Percentiles rank a stretch among this genome's conserved stretches.
These are phyloP conservation scores for Chlorella sp. DNA, from an alignment of 139 green algal genomes.

Conservation along the genomic window DNA sequence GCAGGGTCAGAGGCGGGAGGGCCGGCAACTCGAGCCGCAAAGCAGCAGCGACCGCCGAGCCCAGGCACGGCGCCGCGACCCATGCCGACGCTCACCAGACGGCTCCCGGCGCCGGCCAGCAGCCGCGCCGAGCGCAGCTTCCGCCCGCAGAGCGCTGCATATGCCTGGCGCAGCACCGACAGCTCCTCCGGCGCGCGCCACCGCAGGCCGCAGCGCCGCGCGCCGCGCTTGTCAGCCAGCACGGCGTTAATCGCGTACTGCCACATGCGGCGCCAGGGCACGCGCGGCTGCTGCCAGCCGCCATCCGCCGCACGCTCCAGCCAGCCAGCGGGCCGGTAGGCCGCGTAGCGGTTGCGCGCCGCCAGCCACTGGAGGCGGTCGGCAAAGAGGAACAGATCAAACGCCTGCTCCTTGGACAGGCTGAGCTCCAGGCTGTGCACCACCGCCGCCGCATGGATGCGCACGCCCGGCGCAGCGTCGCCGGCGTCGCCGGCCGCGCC, in stretches of 20 bases:
- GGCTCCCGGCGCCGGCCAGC: no score
- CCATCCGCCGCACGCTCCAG: not conserved
- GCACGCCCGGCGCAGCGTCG: not conserved
- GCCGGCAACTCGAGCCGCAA: no score
- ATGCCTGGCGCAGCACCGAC: constrained; percentile 17
- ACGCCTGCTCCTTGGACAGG: constrained; percentile 8
- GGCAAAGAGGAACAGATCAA: constrained; percentile 11
- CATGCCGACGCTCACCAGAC: no score
- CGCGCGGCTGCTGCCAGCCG: not conserved
- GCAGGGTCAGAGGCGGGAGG: no score
- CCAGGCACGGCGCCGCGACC: no score
- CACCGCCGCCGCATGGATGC: constrained; percentile 17
- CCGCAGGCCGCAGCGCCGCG: constrained; percentile 4
- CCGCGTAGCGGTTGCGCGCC: constrained; percentile 34
- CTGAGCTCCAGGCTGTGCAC: constrained; percentile 14
- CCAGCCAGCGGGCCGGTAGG: constrained; percentile 35
- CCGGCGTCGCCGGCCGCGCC: not conserved
- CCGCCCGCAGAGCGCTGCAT: constrained; percentile 35
- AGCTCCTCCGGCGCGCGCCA: not conserved
- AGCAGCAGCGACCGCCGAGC: no score
- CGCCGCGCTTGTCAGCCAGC: constrained; percentile 31
- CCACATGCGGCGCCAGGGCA: constrained; percentile 40
- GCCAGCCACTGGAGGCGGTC: constrained; percentile 23
- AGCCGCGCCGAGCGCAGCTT: constrained; percentile 22
- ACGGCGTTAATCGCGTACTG: constrained; percentile 54